Base-by-base conservation (phyloP, 805 yeast species). In the Hyphopichia homilentoma region DNA sequence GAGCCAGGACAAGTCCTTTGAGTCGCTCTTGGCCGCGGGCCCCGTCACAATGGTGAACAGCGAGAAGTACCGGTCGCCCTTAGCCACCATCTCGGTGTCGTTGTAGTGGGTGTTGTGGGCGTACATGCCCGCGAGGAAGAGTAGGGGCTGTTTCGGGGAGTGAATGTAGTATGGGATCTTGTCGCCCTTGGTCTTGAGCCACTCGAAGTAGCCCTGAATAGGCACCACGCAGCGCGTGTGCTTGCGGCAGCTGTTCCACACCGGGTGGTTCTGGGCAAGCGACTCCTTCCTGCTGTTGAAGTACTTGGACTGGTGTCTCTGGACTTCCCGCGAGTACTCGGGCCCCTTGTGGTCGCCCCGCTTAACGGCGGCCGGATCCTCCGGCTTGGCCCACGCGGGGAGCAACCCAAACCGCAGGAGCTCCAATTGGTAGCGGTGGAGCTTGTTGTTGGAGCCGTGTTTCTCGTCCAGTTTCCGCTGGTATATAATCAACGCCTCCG, bases 171-270 rank as follows among this genome's bases (percentile, higher is more conserved):
- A 76, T 0, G 96, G 96, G 0, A 54, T 52, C 48, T 77, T 81
- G 7, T 61, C 62, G 3, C 47, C 48, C 26, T 54, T 60, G 19
- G 46, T 40, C 17, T 51, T 57, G 33, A 50, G 60, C 96, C 97
- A 89, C 56, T 89, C 97, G 49, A 75, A 89, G 54, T 89, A 89
- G 0, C 96, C 96, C 46, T 75, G 73, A 24, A 84, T 70, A 0
- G 95, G 90, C 0, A 87, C 75, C 1, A 81, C 79, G 52, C 96
- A 88, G 23, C 96, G 61, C 4, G 63, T 60, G 6, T 57, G 57
- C 16, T 67, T 57, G 22, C 68, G 58, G 4, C 75, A 64, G 1
- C 63, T 39, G 5, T 63, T 63, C 95, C 95, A 88, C 25, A 81
- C 55, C 15, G 68, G 60, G 26, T 70, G 66, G 1, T 59, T 54